These are phyloP conservation scores for Claviceps purpurea DNA, from an alignment of 2,329 filamentous ascomycete species.

Conservation along the genomic window DNA sequence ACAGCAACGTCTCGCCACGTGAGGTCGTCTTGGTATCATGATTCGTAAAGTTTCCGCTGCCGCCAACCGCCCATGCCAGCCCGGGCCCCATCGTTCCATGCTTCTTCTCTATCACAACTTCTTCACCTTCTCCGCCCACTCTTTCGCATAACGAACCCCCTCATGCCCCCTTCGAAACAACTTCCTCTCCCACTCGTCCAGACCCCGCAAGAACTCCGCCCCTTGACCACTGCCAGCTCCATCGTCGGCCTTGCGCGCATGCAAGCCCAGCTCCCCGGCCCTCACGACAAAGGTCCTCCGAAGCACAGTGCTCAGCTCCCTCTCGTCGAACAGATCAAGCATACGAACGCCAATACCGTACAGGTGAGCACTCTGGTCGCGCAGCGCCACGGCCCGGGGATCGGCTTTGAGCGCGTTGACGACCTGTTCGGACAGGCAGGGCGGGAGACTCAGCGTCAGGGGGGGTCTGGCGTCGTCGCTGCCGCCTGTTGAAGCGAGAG, in stretches of 20 bases:
- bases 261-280: slow-evolving; percentile 71
- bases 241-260: slow-evolving; percentile 73
- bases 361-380: slow-evolving; percentile 74
- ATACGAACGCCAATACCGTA: slow-evolving; percentile 77
- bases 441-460: slow-evolving; percentile 69
- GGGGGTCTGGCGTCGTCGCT: slow-evolving; percentile 40
- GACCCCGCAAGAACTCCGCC: slow-evolving; percentile 71
- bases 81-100: too few species aligned
- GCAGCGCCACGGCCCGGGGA: slow-evolving; percentile 69
- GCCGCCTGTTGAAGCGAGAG: slow-evolving; percentile 44
- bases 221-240: slow-evolving; percentile 41
- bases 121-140: slow-evolving; percentile 52
- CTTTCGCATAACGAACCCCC: slow-evolving; percentile 53
- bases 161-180: slow-evolving; percentile 65
- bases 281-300: slow-evolving; percentile 68
- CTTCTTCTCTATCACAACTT: slow-evolving; percentile 15
- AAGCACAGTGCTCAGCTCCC: slow-evolving; percentile 60
- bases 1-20: too few species aligned
- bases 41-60: background rate
- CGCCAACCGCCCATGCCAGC: too few species aligned
- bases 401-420: slow-evolving; percentile 86
- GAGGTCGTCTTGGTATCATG: background rate
- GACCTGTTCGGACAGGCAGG: slow-evolving; percentile 64
- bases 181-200: slow-evolving; percentile 81
- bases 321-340: slow-evolving; percentile 80